A percentile compares a stretch with the other conserved stretches of the same genome.
These are phyloP conservation scores for Fusarium gaditjirri DNA, from an alignment of 2,329 filamentous ascomycete species.

Conservation along the genomic window DNA sequence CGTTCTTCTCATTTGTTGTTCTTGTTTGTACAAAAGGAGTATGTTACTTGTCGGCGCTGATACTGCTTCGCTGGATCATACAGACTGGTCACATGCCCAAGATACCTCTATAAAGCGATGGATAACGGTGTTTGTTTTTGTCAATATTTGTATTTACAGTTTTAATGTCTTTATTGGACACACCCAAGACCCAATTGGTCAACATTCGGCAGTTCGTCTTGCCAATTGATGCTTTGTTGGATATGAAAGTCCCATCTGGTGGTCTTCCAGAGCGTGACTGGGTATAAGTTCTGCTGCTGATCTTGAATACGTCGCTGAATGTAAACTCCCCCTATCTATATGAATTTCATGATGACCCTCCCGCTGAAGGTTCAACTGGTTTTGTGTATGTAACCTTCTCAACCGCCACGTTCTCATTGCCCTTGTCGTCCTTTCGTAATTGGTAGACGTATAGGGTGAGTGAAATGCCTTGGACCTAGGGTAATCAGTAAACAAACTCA, in stretches of 20 bases:
- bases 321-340: conserved; percentile 15
- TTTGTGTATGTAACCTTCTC: conserved; percentile 90
- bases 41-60: conserved; percentile 37
- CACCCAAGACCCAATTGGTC: conserved; percentile 33
- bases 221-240: conserved; percentile 38
- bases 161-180: conserved; percentile 33
- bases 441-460: conserved; percentile 96
- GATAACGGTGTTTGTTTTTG: conserved; percentile 43
- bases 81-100: conserved; percentile 47
- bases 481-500: conserved; percentile 34
- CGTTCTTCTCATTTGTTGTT: conserved; percentile 44
- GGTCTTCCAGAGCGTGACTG: conserved; percentile 32
- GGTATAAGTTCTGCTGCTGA: conserved; percentile 43
- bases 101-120: conserved; percentile 51
- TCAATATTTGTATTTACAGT: conserved; percentile 49
- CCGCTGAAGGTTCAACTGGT: conserved; percentile 68
- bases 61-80: conserved; percentile 43
- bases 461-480: conserved; percentile 92
- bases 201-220: conserved; percentile 23
- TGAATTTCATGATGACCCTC: conserved; percentile 56
- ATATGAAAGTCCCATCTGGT: conserved; percentile 30
- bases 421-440: conserved; percentile 79
- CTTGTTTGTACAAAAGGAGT: conserved; percentile 34
- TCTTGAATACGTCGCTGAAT: conserved; percentile 39
- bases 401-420: conserved; percentile 81